Evolutionary conservation across 192 early-diverging fungal genomes (phyloP).

Genomic region (Chytriomyces sp.): DNA sequence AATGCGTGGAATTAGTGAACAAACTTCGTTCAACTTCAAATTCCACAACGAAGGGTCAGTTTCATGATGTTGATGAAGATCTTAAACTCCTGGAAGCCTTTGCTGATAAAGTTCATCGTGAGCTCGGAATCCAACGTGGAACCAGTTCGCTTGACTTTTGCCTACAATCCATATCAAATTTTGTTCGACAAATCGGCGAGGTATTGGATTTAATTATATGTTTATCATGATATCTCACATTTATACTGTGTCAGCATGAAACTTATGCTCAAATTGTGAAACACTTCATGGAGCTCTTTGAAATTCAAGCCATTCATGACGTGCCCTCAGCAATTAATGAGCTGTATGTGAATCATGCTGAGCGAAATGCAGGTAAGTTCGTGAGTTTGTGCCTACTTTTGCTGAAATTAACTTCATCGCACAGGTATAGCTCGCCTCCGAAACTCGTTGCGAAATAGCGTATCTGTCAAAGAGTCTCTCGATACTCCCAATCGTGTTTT

Average conservation of each 20-base stretch:
- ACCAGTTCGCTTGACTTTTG: too few relatives aligned
- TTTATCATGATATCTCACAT: conserved; percentile 31
- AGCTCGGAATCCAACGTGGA: background rate
- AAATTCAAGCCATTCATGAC: conserved; percentile 30
- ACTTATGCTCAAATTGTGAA: conserved; percentile 18
- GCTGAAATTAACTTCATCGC: background rate
- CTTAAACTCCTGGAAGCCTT: background rate
- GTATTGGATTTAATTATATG: too few relatives aligned
- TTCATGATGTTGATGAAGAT: too few relatives aligned
- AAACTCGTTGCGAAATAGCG: background rate
- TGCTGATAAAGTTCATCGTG: background rate
- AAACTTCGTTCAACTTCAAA: too few relatives aligned
- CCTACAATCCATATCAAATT: too few relatives aligned
- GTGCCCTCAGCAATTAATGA: conserved; percentile 44
- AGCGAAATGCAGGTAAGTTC: conserved; percentile 40
- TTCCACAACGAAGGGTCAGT: too few relatives aligned
- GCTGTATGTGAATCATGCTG: conserved; percentile 45
- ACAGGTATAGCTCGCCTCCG: conserved; percentile 18
- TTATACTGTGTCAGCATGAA: conserved; percentile 13
- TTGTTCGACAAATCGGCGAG: too few relatives aligned
- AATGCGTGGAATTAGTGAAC: too few relatives aligned
- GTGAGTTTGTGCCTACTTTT: background rate
- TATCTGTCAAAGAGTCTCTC: background rate
- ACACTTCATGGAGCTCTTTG: conserved; percentile 50
- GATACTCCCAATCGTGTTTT: conserved; percentile 18